A percentile compares a stretch with the other conserved stretches of the same genome.
Conservation (phyloP, 768 basidiomycete genomes). For the Daedaleopsis sinensis region DNA sequence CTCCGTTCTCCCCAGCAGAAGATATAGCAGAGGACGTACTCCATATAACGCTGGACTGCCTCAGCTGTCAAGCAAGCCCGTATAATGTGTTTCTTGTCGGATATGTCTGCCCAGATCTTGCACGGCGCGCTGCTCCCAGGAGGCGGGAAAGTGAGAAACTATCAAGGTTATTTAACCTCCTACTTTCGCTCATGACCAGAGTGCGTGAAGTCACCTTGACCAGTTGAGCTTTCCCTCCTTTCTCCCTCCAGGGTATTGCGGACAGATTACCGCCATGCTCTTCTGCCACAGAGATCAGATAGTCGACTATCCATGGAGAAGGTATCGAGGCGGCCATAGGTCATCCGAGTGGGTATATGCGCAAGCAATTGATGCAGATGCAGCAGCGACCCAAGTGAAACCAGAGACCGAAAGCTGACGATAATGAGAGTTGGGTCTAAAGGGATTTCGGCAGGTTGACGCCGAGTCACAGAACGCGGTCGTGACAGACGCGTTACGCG, state of each 20-base stretch:
- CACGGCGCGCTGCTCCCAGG: slow-evolving; percentile 34
- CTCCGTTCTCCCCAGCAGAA: no score
- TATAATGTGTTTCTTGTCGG: slow-evolving; percentile 56
- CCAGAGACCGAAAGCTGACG: background rate
- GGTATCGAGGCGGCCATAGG: slow-evolving; percentile 43
- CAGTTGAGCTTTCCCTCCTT: slow-evolving; percentile 60
- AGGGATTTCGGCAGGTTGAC: background rate
- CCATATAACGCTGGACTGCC: slow-evolving; percentile 48
- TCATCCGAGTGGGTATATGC: background rate
- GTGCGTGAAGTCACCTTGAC: slow-evolving; percentile 44
- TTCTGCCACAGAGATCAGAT: slow-evolving; percentile 54
- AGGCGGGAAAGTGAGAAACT: slow-evolving; percentile 60
- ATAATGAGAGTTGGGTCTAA: background rate
- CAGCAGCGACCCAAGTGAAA: background rate
- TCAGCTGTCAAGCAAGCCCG: slow-evolving; percentile 58
- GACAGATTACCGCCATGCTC: slow-evolving; percentile 50
- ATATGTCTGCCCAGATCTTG: slow-evolving; percentile 64
- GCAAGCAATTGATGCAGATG: background rate
- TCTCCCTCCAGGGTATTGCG: slow-evolving; percentile 35
- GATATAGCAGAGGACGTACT: slow-evolving; percentile 26
- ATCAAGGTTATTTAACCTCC: background rate
- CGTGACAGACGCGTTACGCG: slow-evolving; percentile 17
- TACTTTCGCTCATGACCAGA: background rate
- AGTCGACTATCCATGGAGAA: slow-evolving; percentile 58
- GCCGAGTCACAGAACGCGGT: background rate